phyloP scores from a whole-genome alignment of 2,329 filamentous ascomycete genomes.

The Exophiala viscosa region DNA sequence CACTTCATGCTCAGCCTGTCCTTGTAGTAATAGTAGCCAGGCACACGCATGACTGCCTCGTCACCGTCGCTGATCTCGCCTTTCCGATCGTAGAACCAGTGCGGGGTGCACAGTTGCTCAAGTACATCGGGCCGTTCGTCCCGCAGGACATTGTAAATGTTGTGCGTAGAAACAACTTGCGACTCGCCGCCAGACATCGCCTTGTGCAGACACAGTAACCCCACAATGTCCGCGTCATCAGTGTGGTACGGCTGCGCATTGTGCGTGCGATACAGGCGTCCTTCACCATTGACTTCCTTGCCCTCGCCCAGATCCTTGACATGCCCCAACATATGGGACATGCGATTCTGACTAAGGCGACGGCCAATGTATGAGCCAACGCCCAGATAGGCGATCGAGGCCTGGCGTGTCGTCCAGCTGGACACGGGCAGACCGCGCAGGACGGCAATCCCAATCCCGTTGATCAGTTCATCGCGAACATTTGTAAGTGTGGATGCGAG shows the following conservation, averaged over 20 bases:
- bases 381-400: conserved; percentile 82
- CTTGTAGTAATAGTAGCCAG: conserved; percentile 70
- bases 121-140: conserved; percentile 72
- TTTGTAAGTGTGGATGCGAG: conserved; percentile 53
- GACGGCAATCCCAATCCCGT: conserved; percentile 83
- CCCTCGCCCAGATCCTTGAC: conserved; percentile 86
- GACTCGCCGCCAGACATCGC: conserved; percentile 79
- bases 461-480: conserved; percentile 64
- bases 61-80: conserved; percentile 72
- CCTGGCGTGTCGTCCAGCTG: conserved; percentile 72
- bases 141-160: conserved; percentile 77
- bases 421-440: conserved; percentile 79
- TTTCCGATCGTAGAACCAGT: conserved; percentile 92
- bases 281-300: conserved; percentile 72
- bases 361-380: conserved; percentile 80
- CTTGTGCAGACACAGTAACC: conserved; percentile 73
- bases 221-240: conserved; percentile 78
- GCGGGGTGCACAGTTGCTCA: conserved; percentile 66
- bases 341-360: conserved; percentile 79
- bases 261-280: conserved; percentile 84
- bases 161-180: conserved; percentile 74
- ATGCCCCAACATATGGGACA: conserved; percentile 79
- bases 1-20: conserved; percentile 60
- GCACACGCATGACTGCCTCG: conserved; percentile 67
- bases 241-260: conserved; percentile 81